phyloP scores from a whole-genome alignment of 2,329 filamentous ascomycete species.

The Alternaria angustiovoidea region DNA sequence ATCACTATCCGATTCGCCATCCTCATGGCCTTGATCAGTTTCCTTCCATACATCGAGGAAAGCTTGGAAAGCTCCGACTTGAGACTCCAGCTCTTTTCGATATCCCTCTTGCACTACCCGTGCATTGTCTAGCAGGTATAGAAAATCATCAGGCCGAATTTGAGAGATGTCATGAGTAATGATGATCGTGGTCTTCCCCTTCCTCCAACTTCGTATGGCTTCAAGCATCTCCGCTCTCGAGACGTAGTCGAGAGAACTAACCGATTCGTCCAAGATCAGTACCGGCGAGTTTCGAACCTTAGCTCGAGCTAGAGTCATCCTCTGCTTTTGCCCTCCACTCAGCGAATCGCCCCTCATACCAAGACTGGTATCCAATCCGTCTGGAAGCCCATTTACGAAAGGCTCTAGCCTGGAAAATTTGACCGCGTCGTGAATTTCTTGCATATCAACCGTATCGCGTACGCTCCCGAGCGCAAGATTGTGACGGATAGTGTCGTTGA shows the following conservation, averaged over 20 bases:
- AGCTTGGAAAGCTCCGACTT: slow-evolving; percentile 56
- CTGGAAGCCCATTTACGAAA: slow-evolving; percentile 71
- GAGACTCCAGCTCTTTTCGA: slow-evolving; percentile 62
- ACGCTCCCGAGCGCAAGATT: slow-evolving; percentile 80
- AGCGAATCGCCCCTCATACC: slow-evolving; percentile 74
- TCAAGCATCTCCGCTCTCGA: slow-evolving; percentile 75
- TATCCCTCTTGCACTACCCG: slow-evolving; percentile 73
- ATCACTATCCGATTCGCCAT: neutral
- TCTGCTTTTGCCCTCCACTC: slow-evolving; percentile 86
- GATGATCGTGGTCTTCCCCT: slow-evolving; percentile 85
- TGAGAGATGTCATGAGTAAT: slow-evolving; percentile 90
- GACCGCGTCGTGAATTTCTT: slow-evolving; percentile 69
- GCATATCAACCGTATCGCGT: slow-evolving; percentile 58
- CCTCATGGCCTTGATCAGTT: slow-evolving; percentile 5
- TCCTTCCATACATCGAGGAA: slow-evolving; percentile 28
- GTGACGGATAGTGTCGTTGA: slow-evolving; percentile 78
- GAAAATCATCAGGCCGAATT: slow-evolving; percentile 75
- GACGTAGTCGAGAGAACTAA: slow-evolving; percentile 81
- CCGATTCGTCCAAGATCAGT: slow-evolving; percentile 87
- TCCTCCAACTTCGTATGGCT: slow-evolving; percentile 78
- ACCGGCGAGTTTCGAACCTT: slow-evolving; percentile 79
- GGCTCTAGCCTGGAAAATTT: slow-evolving; percentile 73
- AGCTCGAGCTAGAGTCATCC: slow-evolving; percentile 81
- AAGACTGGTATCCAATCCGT: slow-evolving; percentile 75
- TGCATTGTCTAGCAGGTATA: slow-evolving; percentile 80